Evolutionary conservation across 371 early-diverging fungal genomes (phyloP).

Genomic region (Mucor velutinosus): DNA sequence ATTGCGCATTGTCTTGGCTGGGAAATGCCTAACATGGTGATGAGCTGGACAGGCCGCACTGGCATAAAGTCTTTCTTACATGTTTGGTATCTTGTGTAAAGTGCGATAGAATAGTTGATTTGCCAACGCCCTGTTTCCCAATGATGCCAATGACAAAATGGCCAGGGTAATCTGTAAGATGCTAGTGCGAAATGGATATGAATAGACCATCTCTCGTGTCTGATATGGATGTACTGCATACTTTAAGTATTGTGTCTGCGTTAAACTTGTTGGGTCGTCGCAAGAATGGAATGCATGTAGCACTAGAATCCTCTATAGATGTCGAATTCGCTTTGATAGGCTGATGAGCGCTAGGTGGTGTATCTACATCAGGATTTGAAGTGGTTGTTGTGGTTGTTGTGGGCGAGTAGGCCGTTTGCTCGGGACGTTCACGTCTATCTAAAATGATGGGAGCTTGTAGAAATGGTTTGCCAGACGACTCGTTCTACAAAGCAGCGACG

Average conservation of each 20-base stretch:
- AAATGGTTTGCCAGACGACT: conserved; percentile 5
- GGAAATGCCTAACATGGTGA: conserved; percentile 34
- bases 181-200: neutral
- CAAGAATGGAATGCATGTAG: conserved; percentile 14
- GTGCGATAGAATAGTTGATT: conserved; percentile 68
- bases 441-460: conserved; percentile 25
- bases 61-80: conserved; percentile 15
- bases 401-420: neutral
- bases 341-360: neutral
- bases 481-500: neutral
- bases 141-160: conserved; percentile 77
- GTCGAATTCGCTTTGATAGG: neutral
- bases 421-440: conserved; percentile 22
- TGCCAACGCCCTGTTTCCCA: conserved; percentile 74
- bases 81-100: conserved; percentile 50
- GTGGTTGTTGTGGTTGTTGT: neutral
- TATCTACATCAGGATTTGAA: neutral
- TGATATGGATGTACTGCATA: neutral
- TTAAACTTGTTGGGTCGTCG: conserved; percentile 22
- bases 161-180: conserved; percentile 64
- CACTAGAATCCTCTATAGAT: neutral
- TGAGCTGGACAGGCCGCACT: neutral
- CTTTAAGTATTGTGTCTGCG: conserved; percentile 20
- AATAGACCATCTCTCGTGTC: neutral
- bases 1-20: conserved; percentile 41